A percentile compares a stretch with the other conserved stretches of the same genome.
phyloP scores from a whole-genome alignment of 306 rosid genomes.

The Styphnolobium japonicum region DNA sequence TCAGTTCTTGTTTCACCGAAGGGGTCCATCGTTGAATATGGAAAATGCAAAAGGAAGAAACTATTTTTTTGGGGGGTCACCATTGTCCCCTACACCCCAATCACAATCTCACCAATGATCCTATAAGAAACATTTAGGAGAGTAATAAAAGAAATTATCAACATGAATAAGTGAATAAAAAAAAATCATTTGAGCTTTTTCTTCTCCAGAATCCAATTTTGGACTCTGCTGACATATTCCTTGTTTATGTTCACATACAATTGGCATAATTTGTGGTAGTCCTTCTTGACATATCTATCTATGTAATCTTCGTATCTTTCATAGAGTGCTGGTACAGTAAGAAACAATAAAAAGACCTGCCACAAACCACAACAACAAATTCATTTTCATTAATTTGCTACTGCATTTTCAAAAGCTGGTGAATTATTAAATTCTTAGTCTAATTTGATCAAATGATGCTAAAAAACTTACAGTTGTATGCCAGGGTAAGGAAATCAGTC shows the following conservation, averaged over 20 bases:
- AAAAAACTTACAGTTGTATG: constrained; percentile 66
- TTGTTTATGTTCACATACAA: constrained; percentile 62
- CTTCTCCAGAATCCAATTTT: constrained; percentile 63
- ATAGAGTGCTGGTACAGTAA: constrained; percentile 77
- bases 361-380: constrained; percentile 27
- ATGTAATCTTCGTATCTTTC: constrained; percentile 74
- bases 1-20: no score
- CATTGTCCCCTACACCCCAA: constrained; percentile 27
- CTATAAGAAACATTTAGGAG: constrained; percentile 14
- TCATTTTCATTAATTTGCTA: background rate
- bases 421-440: background rate
- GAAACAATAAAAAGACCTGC: constrained; percentile 76
- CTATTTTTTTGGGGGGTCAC: background rate
- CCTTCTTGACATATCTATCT: constrained; percentile 55
- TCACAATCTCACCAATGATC: constrained; percentile 35
- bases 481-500: constrained; percentile 81
- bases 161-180: background rate
- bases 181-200: constrained; percentile 66
- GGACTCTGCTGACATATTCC: constrained; percentile 44
- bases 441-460: background rate
- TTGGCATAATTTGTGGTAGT: constrained; percentile 50
- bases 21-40: constrained; percentile 27
- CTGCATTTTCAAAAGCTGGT: background rate
- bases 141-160: background rate
- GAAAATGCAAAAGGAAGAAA: constrained; percentile 19